A percentile compares a stretch with the other conserved stretches of the same genome.
Conservation (phyloP, 2,329 filamentous ascomycete genomes). For the Lecanicillium sp. region DNA sequence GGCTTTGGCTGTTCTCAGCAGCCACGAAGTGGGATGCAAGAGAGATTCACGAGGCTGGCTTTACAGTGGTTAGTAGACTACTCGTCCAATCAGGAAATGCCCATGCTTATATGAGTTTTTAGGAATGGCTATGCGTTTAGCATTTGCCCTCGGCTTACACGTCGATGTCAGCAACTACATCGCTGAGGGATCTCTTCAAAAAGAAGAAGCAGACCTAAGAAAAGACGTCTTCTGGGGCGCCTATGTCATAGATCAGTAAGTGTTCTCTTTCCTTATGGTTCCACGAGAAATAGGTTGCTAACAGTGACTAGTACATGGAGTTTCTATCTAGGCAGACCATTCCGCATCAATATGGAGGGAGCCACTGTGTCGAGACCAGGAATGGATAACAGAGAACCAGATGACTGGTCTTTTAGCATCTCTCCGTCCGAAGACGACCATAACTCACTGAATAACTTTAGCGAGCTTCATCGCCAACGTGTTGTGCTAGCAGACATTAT, state of each 20-base stretch:
- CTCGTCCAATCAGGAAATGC: no score
- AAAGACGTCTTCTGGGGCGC: conserved; percentile 21
- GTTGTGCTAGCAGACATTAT: no score
- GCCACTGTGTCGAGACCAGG: conserved; percentile 17
- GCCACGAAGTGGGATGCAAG: conserved; percentile 17
- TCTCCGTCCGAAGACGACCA: no score
- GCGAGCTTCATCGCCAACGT: no score
- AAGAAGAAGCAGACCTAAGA: conserved; percentile 18
- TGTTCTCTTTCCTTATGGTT: neutral
- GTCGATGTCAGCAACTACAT: no score
- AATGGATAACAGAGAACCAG: no score
- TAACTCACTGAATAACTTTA: no score
- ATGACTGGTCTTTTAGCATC: no score
- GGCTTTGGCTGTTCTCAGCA: conserved; percentile 17
- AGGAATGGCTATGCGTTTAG: no score
- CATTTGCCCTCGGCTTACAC: no score
- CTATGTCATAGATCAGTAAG: conserved; percentile 20
- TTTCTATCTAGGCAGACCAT: conserved; percentile 18
- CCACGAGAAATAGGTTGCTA: no score
- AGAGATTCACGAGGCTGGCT: conserved; percentile 18
- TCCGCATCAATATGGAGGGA: conserved; percentile 17
- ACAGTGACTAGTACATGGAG: conserved; percentile 10
- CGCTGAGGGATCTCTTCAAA: conserved; percentile 11
- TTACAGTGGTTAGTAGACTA: conserved; percentile 17
- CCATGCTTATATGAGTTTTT: no score